A percentile compares a stretch with the other conserved stretches of the same genome.
These are phyloP conservation scores for Saccharomycopsis sp. DNA, from an alignment of 805 yeast species.

Conservation along the genomic window DNA sequence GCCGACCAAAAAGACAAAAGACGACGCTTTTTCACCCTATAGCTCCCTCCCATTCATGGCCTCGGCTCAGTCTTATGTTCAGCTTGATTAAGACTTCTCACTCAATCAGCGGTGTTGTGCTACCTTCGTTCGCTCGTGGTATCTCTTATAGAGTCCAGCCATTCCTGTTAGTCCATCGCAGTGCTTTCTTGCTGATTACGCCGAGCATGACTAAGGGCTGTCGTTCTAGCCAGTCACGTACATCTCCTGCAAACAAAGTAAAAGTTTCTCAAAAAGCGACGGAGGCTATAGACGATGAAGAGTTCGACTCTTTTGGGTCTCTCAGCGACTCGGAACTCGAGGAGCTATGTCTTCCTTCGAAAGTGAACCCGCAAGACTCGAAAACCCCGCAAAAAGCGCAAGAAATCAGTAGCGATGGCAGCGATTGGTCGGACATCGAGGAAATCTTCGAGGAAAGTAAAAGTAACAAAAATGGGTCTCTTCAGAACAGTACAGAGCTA, in stretches of 20 bases:
- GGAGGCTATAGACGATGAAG: neutral
- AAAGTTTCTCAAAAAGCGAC: neutral
- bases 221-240: neutral
- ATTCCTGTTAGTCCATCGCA: neutral
- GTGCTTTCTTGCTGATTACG: neutral
- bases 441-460: conserved; percentile 8
- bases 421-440: conserved; percentile 1
- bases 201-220: neutral
- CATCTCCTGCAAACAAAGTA: neutral
- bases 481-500: no score
- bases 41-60: neutral
- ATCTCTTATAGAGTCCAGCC: neutral
- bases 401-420: neutral
- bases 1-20: no score
- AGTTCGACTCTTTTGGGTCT: conserved; percentile 6
- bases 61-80: neutral
- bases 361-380: neutral
- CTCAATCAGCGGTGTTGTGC: neutral
- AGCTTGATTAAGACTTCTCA: neutral
- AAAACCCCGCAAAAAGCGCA: neutral
- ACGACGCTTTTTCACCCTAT: neutral
- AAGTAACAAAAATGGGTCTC: neutral
- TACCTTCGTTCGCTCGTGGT: neutral
- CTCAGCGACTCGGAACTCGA: conserved; percentile 3
- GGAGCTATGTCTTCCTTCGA: neutral